Base-by-base conservation (phyloP, 2,329 filamentous ascomycete species). In the Celoporthe dispersa region DNA sequence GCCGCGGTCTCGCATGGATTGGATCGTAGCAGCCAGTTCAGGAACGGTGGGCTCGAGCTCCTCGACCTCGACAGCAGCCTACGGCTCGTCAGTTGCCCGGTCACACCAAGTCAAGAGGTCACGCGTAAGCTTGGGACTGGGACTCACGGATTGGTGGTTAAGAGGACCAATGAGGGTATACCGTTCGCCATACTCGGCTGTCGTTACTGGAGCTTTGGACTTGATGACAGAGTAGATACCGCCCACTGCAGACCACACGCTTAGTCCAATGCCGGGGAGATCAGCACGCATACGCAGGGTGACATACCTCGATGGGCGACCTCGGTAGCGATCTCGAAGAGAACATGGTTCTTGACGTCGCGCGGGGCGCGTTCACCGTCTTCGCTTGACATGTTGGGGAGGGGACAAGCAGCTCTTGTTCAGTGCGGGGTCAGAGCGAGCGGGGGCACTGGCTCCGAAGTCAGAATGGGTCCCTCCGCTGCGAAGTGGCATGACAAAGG, bases 201-300 rank as follows among this genome's bases (percentile, higher is more conserved):
- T 98, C 59, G 96, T 98, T 72, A 98, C 96, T 65, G 96, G 95
- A 51, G 96, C 95, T 83, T 99, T 99, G 72, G 96, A 99, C 83
- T 99, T 99, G 83, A 99, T 91, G 74, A 99, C 96, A 22, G 95
- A 98, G 86, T 99, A 99, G 83, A 99, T 99, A 77, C 96, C 96
- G 78, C 96, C 96, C 72, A 99, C 96, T 97, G 69, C 22, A 69
- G 62, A 44, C 53, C 70, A 71, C 65, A 31, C 25, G 7, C 22
- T 57, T 25, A 55, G 19, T 73, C 78, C 69, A 80, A 76, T 70
- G 41, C 66, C 60, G 67, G 53, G 62, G 31, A 51, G 63, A 37
- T 37, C 19, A 41, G 28, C 39, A 35, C 41, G 16, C 2, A 44
- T 3, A 9, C 4, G 3, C 31, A 19, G 33, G 25, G 31, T 48